phyloP scores from a whole-genome alignment of 2,329 filamentous ascomycete genomes.

The Lachnellula subtilissima region DNA sequence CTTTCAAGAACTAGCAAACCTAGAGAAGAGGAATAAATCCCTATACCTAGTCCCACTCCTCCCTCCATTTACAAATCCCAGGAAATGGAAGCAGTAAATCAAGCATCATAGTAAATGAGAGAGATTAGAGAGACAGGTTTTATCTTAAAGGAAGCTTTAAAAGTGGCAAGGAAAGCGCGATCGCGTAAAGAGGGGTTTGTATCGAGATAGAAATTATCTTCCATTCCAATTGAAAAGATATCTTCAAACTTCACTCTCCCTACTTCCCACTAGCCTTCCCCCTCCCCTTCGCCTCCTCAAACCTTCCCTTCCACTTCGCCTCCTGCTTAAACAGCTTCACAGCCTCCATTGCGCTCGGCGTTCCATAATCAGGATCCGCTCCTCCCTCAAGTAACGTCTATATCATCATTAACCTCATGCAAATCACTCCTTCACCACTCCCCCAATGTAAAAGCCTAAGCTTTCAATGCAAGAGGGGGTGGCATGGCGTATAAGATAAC shows the following conservation, averaged over 20 bases:
- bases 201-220: too few relatives aligned
- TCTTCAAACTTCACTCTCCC: neutral
- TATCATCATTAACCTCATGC: neutral
- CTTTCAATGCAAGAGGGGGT: neutral
- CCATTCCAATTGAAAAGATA: too few relatives aligned
- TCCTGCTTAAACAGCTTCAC: constrained; percentile 50
- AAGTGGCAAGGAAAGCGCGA: too few relatives aligned
- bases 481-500: neutral
- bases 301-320: constrained; percentile 45
- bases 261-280: constrained; percentile 35
- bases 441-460: neutral
- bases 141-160: too few relatives aligned
- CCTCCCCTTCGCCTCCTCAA: constrained; percentile 44
- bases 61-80: too few relatives aligned
- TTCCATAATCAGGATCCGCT: constrained; percentile 50
- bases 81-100: too few relatives aligned
- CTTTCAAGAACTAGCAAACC: too few relatives aligned
- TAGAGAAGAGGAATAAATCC: too few relatives aligned
- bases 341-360: constrained; percentile 45
- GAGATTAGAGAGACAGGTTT: too few relatives aligned
- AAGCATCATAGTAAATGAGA: too few relatives aligned
- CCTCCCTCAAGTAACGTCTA: constrained; percentile 45
- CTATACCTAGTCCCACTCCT: too few relatives aligned
- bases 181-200: too few relatives aligned
- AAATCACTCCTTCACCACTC: neutral